phyloP scores from a whole-genome alignment of 31 red algal species.

The Odonthalia washingtoniensis region DNA sequence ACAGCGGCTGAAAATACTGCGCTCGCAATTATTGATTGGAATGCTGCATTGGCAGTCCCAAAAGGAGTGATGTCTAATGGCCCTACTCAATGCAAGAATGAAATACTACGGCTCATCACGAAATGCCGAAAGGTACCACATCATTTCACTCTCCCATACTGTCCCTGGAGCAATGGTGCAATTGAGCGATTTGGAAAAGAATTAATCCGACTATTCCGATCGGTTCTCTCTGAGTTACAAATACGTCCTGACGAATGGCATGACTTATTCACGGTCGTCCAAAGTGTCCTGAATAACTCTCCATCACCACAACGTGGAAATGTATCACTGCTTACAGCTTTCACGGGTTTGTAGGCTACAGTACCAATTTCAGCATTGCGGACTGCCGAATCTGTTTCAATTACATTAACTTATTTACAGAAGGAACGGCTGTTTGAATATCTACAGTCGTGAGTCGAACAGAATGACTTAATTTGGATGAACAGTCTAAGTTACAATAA shows the following conservation, averaged over 20 bases:
- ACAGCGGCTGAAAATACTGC: background rate
- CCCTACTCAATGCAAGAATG: background rate
- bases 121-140: background rate
- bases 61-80: conserved; percentile 5
- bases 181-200: background rate
- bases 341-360: background rate
- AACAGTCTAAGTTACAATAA: too few species aligned
- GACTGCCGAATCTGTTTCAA: background rate
- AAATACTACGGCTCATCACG: background rate
- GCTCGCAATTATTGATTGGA: background rate
- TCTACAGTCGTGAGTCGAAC: too few species aligned
- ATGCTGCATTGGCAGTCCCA: background rate
- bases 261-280: background rate
- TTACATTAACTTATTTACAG: background rate
- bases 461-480: too few species aligned
- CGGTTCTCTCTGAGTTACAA: background rate
- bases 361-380: background rate
- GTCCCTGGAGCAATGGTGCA: background rate
- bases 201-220: background rate
- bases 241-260: background rate
- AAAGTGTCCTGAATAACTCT: background rate
- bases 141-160: background rate
- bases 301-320: background rate
- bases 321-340: conserved; percentile 6
- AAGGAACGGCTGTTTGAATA: background rate